Evolutionary conservation across 202 grass and related monocot genomes (phyloP), one percentile per base, ranked within the genome.

Genomic region (Eragrostis tef): DNA sequence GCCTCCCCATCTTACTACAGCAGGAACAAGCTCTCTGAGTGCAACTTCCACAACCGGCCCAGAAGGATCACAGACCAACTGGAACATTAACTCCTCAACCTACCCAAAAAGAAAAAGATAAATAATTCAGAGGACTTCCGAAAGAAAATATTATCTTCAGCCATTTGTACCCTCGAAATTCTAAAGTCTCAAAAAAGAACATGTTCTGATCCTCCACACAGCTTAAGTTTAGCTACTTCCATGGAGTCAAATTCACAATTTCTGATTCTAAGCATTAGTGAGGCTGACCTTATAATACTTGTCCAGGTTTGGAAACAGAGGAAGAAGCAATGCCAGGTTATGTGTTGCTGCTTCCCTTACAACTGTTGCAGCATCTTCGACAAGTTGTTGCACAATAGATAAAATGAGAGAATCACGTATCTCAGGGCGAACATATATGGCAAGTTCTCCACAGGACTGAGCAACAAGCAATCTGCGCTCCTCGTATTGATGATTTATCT

Each of bases 401-500:
- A 98, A 88, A 67, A 98, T 98, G 42, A 98, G 92, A 68, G 95
- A 98, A 87, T 98, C 95, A 19, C 92, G 81, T 73, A 93, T 98
- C 87, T 98, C 95, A 24, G 88, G 92, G 17, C 80, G 90, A 88
- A 98, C 92, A 89, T 91, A 98, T 57, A 85, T 66, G 51, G 92
- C 95, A 76, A 98, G 85, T 79, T 98, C 90, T 70, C 95, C 95
- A 74, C 95, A 98, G 6, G 95, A 98, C 73, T 98, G 95, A 54
- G 95, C 92, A 71, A 98, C 95, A 62, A 98, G 90, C 64, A 98
- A 73, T 71, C 92, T 86, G 41, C 95, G 90, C 83, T 94, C 95
- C 68, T 98, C 95, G 34, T 98, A 94, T 63, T 93, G 91, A 72
- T 98, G 95, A 83, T 94, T 98, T 89, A 98, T 98, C 95, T 98